phyloP scores from a whole-genome alignment of 495 filamentous ascomycete genomes.

The Penicillium diatomitis region DNA sequence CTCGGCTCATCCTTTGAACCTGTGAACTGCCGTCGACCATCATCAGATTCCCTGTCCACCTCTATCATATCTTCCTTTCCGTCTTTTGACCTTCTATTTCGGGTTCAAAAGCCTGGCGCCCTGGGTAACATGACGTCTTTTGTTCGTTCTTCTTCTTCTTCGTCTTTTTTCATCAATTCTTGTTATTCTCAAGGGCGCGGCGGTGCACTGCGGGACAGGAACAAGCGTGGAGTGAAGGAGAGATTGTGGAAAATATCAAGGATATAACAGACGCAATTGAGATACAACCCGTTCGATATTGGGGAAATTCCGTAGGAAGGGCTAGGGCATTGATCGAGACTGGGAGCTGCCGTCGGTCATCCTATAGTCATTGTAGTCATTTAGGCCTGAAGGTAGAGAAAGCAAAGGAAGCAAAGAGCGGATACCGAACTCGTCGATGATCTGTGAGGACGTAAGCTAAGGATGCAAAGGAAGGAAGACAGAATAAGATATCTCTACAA shows the following conservation, averaged over 20 bases:
- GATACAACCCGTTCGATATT: not conserved
- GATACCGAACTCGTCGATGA: too few species aligned
- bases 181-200: not conserved
- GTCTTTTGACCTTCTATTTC: constrained; percentile 5
- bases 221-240: constrained; percentile 6
- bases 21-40: not conserved
- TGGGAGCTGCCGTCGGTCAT: not conserved
- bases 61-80: constrained; percentile 1
- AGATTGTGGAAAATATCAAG: not conserved
- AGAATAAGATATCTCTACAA: too few species aligned
- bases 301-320: not conserved
- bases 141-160: constrained; percentile 8
- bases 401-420: too few species aligned
- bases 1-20: not conserved
- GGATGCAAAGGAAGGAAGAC: too few species aligned
- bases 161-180: not conserved
- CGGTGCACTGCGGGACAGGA: constrained; percentile 19
- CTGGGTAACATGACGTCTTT: constrained; percentile 12
- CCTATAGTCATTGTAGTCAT: too few species aligned
- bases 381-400: too few species aligned
- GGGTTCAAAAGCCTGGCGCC: constrained; percentile 37
- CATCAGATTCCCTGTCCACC: not conserved
- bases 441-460: too few species aligned
- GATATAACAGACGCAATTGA: not conserved
- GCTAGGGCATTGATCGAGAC: not conserved